Evolutionary conservation across 1,139 yeast species (phyloP), one percentile per base, ranked within the genome.

Genomic region (Ogataea hybrid): DNA sequence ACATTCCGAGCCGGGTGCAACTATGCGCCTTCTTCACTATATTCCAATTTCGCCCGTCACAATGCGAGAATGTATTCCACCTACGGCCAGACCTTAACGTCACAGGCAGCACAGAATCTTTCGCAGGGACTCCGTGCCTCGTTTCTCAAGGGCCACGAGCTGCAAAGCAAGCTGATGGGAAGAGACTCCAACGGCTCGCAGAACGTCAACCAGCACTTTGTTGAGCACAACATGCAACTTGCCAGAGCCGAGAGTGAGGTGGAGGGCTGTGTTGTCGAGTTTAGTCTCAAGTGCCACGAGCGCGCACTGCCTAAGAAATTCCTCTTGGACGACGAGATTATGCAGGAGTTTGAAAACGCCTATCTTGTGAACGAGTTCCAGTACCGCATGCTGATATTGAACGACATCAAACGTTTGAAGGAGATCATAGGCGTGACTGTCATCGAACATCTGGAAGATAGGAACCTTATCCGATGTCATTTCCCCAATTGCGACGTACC

Each of bases 401-500:
- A 56, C 34, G 58, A 77, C 62, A 59, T 73, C 60, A 54, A 59
- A 49, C 39, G 56, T 48, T 52, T 73, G 59, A 55, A 70, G 39
- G 71, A 63, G 61, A 67, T 57, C 48, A 79, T 66, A 69, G 86
- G 67, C 55, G 73, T 71, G 6, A 48, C 60, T 10, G 39, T 41
- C 16, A 43, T 50, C 6, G 51, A 51, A 27, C 36, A 47, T n/a
- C 16, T 46, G 5, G 33, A 20, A n/a, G 46, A 47, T 7, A 33
- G 40, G 8, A 25, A 28, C 20, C 65, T 70, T 20, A 62, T 77
- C 33, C 62, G 79, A 47, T 72, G 79, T 35, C 77, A 73, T 55
- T 79, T 79, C 56, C 80, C 84, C 21, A 79, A 79, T 56, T 71
- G 79, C 50, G 82, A 79, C 47, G 62, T 66, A 12, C 59, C 54